Conservation (phyloP, 73 alveolate genomes). For the Paramecium biaurelia region DNA sequence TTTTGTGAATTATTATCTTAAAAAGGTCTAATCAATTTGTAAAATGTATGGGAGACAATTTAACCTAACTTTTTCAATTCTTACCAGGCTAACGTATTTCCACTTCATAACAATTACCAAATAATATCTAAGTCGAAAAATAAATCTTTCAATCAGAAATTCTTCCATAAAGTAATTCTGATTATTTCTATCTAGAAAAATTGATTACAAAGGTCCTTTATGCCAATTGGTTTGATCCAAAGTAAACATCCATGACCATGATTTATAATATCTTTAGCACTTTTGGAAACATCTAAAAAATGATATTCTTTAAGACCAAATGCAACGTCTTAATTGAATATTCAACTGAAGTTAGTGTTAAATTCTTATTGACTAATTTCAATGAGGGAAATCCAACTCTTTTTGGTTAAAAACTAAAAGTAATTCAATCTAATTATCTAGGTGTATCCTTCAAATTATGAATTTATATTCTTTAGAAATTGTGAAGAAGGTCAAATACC, state of each 20-base stretch:
- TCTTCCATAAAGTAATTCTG: background rate
- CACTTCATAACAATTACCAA: constrained; percentile 21
- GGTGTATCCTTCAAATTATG: constrained; percentile 52
- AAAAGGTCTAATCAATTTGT: background rate
- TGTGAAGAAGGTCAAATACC: constrained; percentile 40
- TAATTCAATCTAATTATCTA: background rate
- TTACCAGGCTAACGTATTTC: background rate
- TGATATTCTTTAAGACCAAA: constrained; percentile 54
- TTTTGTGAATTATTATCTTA: background rate
- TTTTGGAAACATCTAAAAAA: constrained; percentile 53
- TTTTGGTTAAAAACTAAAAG: constrained; percentile 33
- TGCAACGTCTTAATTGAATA: constrained; percentile 58
- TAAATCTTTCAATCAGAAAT: background rate
- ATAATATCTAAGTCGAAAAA: background rate
- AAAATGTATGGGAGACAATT: background rate
- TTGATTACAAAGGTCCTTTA: constrained; percentile 45
- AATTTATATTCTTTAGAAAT: constrained; percentile 37
- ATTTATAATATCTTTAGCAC: constrained; percentile 56
- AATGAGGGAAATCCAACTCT: constrained; percentile 4
- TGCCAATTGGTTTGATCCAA: constrained; percentile 63
- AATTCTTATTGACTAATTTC: constrained; percentile 26
- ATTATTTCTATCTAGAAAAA: constrained; percentile 20
- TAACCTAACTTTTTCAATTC: background rate
- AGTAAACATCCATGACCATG: constrained; percentile 41
- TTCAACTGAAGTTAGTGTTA: constrained; percentile 38